Base-by-base conservation (phyloP, 31 red algal species). In the Bonnemaisonia californica region DNA sequence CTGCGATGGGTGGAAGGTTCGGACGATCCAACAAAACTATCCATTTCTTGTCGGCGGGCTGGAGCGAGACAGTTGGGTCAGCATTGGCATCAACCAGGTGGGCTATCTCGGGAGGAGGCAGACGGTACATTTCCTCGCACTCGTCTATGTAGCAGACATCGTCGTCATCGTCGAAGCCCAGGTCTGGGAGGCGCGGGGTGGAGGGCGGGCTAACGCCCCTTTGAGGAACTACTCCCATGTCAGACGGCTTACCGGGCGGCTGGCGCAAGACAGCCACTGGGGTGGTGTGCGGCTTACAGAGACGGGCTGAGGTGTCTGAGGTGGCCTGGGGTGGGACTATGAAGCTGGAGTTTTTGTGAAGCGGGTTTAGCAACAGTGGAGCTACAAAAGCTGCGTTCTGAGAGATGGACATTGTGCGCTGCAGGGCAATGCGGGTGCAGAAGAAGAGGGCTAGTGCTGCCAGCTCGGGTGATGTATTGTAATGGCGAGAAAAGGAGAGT, bases 1-100 rank as follows among this genome's bases (percentile, higher is more conserved):
- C 81, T 3, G 83, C 90, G 13, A 98, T 90, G 11, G 90, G 85
- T 2, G 89, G 87, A 48, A 93, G 71, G 35, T 87, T 83, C 16
- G 95, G 95, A 16, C 76, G 71, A 23, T 94, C 80, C 26, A 98
- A 70, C 59, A 91, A 64, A 34, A 94, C 77, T 40, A 89, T 73
- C 77, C 79, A 89, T 65, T 86, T 24, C 31, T 89, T 89, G 40
- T 51, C 42, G 3, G 83, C 63, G 23, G 93, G 93, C 59, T 90
- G 82, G 27, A 95, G 40, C 26, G 80, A 85, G 35, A 95, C 77
- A 27, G 78, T 79, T 11, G 93, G 93, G 57, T 95, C 87, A 35
- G 63, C 45, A 3, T 64, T 55, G 35, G 87, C 93, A 77, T 95
- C 87, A 33, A 91, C 93, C 16, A 95, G 70, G 13, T 64, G 78